Percentiles rank a stretch among this genome's conserved stretches.
Evolutionary conservation across 139 green algal genomes (phyloP).

Genomic region (Micractinium sp.): DNA sequence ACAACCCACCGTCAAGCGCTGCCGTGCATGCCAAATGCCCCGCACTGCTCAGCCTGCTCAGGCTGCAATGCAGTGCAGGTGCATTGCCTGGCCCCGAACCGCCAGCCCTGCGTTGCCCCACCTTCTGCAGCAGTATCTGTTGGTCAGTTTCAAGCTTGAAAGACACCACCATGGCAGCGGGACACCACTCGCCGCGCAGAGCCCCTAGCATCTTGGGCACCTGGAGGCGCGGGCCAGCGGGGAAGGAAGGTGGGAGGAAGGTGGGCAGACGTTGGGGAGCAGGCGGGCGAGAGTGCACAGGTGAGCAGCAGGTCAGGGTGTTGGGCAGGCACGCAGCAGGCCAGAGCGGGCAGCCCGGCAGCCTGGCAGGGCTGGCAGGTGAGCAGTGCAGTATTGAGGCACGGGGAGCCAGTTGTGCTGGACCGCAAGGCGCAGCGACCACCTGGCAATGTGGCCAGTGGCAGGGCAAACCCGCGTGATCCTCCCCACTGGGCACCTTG

Average conservation of each 20-base stretch:
- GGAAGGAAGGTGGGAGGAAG: neutral
- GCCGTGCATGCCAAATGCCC: too few species aligned
- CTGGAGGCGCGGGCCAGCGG: constrained; percentile 27
- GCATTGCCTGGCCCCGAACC: neutral
- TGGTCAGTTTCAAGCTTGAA: constrained; percentile 99
- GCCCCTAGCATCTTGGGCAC: constrained; percentile 96
- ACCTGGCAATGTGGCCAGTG: neutral
- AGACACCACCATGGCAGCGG: constrained; percentile 85
- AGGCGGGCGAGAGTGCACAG: too few species aligned
- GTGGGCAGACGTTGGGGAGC: neutral
- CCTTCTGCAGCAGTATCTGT: constrained; percentile 74
- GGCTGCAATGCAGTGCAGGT: too few species aligned
- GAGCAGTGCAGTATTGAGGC: neutral
- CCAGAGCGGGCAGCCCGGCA: too few species aligned
- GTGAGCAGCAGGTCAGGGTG: too few species aligned
- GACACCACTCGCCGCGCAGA: constrained; percentile 84
- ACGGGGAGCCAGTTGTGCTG: neutral
- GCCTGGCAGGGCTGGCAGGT: neutral
- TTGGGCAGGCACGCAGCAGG: too few species aligned
- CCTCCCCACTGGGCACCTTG: constrained; percentile 32
- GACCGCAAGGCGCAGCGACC: neutral
- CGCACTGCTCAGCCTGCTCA: too few species aligned
- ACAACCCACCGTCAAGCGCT: too few species aligned
- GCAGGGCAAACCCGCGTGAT: neutral
- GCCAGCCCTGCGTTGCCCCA: neutral